A percentile compares a stretch with the other conserved stretches of the same genome.
Conservation (phyloP, 495 filamentous ascomycete species). For the Tuber microsphaerosporum region DNA sequence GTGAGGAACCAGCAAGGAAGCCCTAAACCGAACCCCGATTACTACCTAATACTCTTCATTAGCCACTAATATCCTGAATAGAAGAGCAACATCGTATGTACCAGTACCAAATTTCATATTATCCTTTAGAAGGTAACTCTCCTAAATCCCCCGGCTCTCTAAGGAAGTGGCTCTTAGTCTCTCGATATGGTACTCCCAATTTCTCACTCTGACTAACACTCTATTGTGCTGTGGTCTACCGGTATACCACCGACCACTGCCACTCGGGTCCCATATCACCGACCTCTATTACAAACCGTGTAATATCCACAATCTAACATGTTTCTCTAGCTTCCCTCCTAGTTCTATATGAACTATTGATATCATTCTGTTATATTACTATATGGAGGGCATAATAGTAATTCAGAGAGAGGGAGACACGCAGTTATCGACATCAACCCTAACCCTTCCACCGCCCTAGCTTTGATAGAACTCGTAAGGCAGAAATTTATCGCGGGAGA, state of each 20-base stretch:
- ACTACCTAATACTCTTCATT: not conserved
- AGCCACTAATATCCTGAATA: not conserved
- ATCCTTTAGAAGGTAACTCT: not conserved
- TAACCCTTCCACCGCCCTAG: not conserved
- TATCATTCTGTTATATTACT: not conserved
- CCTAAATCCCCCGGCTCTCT: not conserved
- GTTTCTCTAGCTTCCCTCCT: not conserved
- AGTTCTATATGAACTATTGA: not conserved
- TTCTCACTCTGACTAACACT: not conserved
- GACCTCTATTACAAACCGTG: not conserved
- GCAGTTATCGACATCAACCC: not conserved
- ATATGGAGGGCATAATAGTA: not conserved
- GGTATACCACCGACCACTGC: not conserved
- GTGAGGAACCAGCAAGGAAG: not conserved
- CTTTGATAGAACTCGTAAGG: not conserved
- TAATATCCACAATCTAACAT: not conserved
- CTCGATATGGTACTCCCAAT: not conserved
- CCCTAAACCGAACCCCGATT: not conserved
- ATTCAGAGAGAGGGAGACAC: not conserved
- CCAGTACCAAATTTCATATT: not conserved
- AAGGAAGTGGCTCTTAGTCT: not conserved
- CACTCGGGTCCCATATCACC: not conserved
- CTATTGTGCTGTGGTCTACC: not conserved
- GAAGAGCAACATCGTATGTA: not conserved
- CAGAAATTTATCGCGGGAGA: not conserved